A percentile compares a stretch with the other conserved stretches of the same genome.
Evolutionary conservation across 2,329 filamentous ascomycete species (phyloP).

Genomic region (Colletotrichum higginsianum): DNA sequence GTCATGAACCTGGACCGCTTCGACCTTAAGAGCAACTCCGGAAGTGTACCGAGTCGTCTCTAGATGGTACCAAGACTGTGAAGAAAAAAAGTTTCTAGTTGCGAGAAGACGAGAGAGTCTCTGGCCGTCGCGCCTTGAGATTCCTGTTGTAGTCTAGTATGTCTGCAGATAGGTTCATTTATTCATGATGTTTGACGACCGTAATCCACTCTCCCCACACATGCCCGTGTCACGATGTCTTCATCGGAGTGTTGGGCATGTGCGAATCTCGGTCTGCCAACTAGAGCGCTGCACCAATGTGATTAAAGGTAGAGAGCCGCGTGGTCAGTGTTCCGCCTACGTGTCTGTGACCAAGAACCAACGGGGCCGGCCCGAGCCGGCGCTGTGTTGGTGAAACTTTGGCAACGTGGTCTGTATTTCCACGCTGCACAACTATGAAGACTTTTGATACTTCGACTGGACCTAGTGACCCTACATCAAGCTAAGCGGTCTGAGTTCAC

Average conservation of each 20-base stretch:
- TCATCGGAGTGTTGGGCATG: not conserved
- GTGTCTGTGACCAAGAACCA: not conserved
- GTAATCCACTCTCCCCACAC: too few species aligned
- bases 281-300: not conserved
- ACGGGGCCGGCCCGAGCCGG: not conserved
- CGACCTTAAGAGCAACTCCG: slow-evolving; percentile 60
- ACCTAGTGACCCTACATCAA: too few species aligned
- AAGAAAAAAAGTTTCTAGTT: not conserved
- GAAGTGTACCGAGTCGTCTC: slow-evolving; percentile 28
- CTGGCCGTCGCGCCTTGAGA: slow-evolving; percentile 7
- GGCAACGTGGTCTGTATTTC: not conserved
- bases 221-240: not conserved
- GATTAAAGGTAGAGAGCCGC: too few species aligned
- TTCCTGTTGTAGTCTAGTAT: slow-evolving; percentile 12
- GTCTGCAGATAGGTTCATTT: slow-evolving; percentile 9
- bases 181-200: slow-evolving; percentile 2
- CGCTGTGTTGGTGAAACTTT: not conserved
- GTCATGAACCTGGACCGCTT: slow-evolving; percentile 82
- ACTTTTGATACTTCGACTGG: too few species aligned
- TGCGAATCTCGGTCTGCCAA: not conserved
- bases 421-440: too few species aligned
- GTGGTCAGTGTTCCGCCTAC: not conserved
- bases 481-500: too few species aligned
- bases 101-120: slow-evolving; percentile 1
- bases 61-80: not conserved